These are phyloP conservation scores for Colletotrichum musae DNA, from an alignment of 2,329 filamentous ascomycete genomes.

Conservation along the genomic window DNA sequence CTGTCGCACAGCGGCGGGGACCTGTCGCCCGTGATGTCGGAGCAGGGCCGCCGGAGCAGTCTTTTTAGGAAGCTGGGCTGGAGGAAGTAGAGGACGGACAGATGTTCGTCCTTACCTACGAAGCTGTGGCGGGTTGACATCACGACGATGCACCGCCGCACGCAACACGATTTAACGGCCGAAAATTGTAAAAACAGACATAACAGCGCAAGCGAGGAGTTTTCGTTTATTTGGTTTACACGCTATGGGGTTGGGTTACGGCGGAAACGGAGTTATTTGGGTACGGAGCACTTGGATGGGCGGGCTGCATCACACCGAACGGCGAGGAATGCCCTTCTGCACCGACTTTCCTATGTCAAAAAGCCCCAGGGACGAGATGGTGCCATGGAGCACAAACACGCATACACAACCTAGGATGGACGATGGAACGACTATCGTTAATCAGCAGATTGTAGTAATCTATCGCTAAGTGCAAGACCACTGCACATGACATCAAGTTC, in stretches of 20 bases:
- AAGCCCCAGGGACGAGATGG: conserved; percentile 4
- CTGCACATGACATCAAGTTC: conserved; percentile 9
- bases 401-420: not conserved
- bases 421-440: conserved; percentile 37
- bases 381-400: not conserved
- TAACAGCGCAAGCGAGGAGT: conserved; percentile 40
- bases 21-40: conserved; percentile 38
- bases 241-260: not conserved
- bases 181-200: conserved; percentile 34
- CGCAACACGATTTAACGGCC: conserved; percentile 38
- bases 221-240: conserved; percentile 7
- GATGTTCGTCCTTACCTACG: too few relatives aligned
- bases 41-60: conserved; percentile 21
- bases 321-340: not conserved
- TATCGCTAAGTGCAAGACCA: conserved; percentile 17
- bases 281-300: conserved; percentile 1
- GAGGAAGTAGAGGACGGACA: conserved; percentile 32
- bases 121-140: not conserved
- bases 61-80: conserved; percentile 35
- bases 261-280: not conserved
- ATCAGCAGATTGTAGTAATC: conserved; percentile 27
- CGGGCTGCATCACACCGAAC: conserved; percentile 1
- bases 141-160: conserved; percentile 5
- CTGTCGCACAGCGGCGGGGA: conserved; percentile 45
- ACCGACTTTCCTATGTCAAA: not conserved